A percentile compares a stretch with the other conserved stretches of the same genome.
phyloP scores from a whole-genome alignment of 441 rosid species.

The Gossypium davidsonii region DNA sequence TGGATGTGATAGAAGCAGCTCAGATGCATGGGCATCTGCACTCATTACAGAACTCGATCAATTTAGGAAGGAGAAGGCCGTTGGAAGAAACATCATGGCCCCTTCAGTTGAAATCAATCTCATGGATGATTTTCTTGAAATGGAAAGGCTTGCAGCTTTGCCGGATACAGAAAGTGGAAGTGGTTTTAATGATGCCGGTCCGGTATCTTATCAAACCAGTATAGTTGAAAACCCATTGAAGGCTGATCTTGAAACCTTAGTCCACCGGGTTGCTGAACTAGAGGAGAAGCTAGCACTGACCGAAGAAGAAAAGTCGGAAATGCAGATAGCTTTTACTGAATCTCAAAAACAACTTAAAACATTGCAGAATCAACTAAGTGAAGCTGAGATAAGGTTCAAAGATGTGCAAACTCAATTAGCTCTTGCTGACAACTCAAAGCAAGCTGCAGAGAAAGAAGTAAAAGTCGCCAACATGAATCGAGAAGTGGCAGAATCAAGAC shows the following conservation, averaged over 20 bases:
- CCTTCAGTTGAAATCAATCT: conserved; percentile 52
- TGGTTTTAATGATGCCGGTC: conserved; percentile 25
- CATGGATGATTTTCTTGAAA: conserved; percentile 95
- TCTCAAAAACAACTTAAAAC: conserved; percentile 36
- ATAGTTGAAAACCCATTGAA: conserved; percentile 27
- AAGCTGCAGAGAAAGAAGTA: conserved; percentile 48
- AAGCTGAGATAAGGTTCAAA: conserved; percentile 33
- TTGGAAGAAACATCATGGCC: conserved; percentile 35
- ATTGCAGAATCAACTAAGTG: conserved; percentile 29
- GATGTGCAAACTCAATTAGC: conserved; percentile 47
- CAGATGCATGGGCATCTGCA: conserved; percentile 30
- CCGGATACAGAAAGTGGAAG: conserved; percentile 41
- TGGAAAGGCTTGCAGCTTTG: conserved; percentile 75
- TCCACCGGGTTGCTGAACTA: conserved; percentile 45
- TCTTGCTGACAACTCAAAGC: conserved; percentile 41
- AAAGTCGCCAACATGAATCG: conserved; percentile 36
- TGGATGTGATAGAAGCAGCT: conserved; percentile 26
- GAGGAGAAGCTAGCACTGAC: conserved; percentile 53
- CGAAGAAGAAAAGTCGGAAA: conserved; percentile 50
- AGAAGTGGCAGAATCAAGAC: conserved; percentile 49
- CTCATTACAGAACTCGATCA: conserved; percentile 24
- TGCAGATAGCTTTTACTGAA: conserved; percentile 40
- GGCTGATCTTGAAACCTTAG: conserved; percentile 43
- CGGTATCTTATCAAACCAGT: conserved; percentile 25
- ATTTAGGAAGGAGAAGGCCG: conserved; percentile 28